A percentile compares a stretch with the other conserved stretches of the same genome.
Evolutionary conservation across 352 stramenopile genomes (phyloP).

Genomic region (Pythium catenulatum): DNA sequence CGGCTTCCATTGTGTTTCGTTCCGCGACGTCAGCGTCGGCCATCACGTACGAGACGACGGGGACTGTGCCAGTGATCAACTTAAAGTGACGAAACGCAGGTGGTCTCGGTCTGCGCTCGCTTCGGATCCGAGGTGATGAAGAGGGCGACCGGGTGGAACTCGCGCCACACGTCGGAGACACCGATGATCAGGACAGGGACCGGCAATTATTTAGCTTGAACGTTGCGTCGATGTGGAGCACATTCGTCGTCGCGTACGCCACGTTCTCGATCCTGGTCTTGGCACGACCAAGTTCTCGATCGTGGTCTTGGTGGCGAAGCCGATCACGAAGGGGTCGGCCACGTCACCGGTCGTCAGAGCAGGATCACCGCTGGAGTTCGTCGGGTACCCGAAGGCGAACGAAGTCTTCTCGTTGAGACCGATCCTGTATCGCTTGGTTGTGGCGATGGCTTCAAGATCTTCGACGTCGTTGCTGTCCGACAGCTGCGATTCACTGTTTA

Average conservation of each 20-base stretch:
- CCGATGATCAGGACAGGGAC: neutral
- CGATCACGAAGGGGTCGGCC: neutral
- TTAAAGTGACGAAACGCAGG: neutral
- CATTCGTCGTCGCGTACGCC: neutral
- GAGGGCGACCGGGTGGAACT: neutral
- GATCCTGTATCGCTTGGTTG: neutral
- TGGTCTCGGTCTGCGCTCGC: neutral
- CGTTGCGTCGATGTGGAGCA: conserved; percentile 18
- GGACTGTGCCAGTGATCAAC: neutral
- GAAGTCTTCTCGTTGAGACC: neutral
- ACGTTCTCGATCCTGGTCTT: no score
- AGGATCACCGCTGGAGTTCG: neutral
- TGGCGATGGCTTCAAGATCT: neutral
- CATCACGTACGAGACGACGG: neutral
- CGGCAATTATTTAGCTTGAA: conserved; percentile 22
- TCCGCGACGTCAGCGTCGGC: neutral
- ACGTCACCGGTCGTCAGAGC: neutral
- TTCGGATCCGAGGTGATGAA: conserved; percentile 17
- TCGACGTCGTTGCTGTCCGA: neutral
- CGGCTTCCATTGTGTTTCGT: neutral
- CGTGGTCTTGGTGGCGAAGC: neutral
- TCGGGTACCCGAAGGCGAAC: neutral
- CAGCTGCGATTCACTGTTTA: neutral
- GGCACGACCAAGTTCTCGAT: no score
- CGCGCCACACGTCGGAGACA: conserved; percentile 7